Conservation (phyloP, 169 alveolate genomes). For the Plasmodium gallinaceum region DNA sequence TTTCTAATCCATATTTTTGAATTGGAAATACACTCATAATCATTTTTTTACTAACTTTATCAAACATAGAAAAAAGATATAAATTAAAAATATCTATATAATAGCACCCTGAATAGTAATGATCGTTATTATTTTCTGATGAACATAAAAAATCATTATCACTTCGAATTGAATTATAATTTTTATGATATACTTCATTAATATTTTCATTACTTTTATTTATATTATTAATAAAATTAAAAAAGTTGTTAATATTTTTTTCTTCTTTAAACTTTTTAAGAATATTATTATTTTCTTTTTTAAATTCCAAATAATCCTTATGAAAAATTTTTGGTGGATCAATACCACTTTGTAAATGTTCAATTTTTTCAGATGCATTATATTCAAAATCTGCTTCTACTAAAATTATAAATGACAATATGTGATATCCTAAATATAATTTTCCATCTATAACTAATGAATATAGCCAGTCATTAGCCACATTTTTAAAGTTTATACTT, state of each 20-base stretch:
- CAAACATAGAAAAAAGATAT: conserved; percentile 44
- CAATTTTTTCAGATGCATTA: neutral
- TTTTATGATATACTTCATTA: too few relatives aligned
- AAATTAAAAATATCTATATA: conserved; percentile 31
- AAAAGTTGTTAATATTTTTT: neutral
- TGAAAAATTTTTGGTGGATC: neutral
- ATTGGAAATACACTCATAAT: conserved; percentile 34
- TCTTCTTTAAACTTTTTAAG: neutral
- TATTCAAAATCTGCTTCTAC: conserved; percentile 32
- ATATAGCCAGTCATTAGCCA: conserved; percentile 6
- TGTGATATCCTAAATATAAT: conserved; percentile 40
- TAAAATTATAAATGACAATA: conserved; percentile 31
- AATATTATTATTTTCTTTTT: conserved; percentile 1
- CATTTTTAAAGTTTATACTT: conserved; percentile 23
- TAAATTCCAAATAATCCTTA: neutral
- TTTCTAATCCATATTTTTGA: conserved; percentile 32
- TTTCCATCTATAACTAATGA: conserved; percentile 50
- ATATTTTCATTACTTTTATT: too few relatives aligned
- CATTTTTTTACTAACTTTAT: conserved; percentile 22
- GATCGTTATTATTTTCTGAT: too few relatives aligned
- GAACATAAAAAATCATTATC: too few relatives aligned
- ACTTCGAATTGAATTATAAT: too few relatives aligned
- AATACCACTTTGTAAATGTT: neutral
- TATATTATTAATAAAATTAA: neutral
- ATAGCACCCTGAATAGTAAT: conserved; percentile 23